A percentile compares a stretch with the other conserved stretches of the same genome.
These are phyloP conservation scores for Neurospora sp. DNA, from an alignment of 495 filamentous ascomycete species.

Conservation along the genomic window DNA sequence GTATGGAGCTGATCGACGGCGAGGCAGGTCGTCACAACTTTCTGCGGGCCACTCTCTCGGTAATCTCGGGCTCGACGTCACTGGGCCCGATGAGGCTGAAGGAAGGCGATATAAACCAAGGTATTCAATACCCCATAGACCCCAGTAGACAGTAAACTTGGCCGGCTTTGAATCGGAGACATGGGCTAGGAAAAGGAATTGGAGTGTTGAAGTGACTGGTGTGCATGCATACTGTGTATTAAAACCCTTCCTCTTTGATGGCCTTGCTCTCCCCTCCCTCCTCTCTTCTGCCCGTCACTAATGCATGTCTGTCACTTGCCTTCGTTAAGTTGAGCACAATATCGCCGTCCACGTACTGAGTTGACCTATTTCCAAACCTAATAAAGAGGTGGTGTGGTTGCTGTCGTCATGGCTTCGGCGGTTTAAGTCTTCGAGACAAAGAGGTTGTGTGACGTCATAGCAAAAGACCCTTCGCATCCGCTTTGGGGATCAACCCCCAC, in stretches of 20 bases:
- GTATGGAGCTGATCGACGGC: background rate
- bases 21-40: background rate
- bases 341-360: background rate
- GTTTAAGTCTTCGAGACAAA: background rate
- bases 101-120: background rate
- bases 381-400: background rate
- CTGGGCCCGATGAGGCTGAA: background rate
- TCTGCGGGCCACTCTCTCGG: background rate
- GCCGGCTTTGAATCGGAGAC: background rate
- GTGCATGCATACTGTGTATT: background rate
- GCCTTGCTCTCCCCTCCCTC: background rate
- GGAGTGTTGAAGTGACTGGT: background rate
- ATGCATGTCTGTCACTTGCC: background rate
- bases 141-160: background rate
- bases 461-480: background rate
- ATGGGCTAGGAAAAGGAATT: background rate
- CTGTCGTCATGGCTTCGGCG: background rate
- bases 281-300: background rate
- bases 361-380: background rate
- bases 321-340: background rate
- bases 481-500: background rate
- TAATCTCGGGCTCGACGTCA: background rate
- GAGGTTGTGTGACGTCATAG: background rate
- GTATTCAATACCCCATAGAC: background rate
- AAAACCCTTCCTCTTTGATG: background rate